Base-by-base conservation (phyloP, 23 red algal genomes). In the Pyropia yezoensis region DNA sequence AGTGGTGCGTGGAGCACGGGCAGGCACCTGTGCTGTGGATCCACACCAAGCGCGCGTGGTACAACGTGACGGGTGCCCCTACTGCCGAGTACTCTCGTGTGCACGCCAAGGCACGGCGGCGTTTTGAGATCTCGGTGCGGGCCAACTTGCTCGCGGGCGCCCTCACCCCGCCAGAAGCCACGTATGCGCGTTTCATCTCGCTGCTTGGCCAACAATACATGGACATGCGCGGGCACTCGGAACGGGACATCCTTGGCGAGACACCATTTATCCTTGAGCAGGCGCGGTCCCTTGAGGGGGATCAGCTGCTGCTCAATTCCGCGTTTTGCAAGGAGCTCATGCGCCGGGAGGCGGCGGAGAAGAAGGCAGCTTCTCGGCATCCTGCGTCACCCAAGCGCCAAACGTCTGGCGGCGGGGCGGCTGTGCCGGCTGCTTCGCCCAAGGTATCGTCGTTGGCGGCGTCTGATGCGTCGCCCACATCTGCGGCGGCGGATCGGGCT, bases 1-100 rank as follows among this genome's bases (percentile, higher is more conserved):
- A 66, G 16, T 66, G 63, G 63, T 66, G 63, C 50, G 26, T 66
- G 19, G 63, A 66, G 63, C 26, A 66, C 63, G 63, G 63, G 14
- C 32, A 26, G 33, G 26, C 18, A 9, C 63, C 63, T 3, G 47
- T 26, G 26, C 27, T 66, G 21, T 66, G 26, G 21, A 30, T 51
- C 20, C 63, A 30, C 26, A 66, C 63, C 33, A 26, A 45, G 32
- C 63, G 3, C 18, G 63, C 63, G 4, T 66, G 63, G 63, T 66
- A 66, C 63, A 66, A 66, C 7, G 19, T 66, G 18, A 47, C 39
- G 39, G 32, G 32, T 8, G 32, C 63, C 47, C 21, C 63, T 21
- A 17, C 32, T 26, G 26, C 18, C 8, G 63, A 66, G 19, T 66
- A 66, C 12, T 2, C 32, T 2, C 18, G 26, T 19, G 26, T 30